Percentiles rank a stretch among this genome's conserved stretches.
phyloP scores from a whole-genome alignment of 2,329 filamentous ascomycete genomes.

The Metarhizium robertsii region DNA sequence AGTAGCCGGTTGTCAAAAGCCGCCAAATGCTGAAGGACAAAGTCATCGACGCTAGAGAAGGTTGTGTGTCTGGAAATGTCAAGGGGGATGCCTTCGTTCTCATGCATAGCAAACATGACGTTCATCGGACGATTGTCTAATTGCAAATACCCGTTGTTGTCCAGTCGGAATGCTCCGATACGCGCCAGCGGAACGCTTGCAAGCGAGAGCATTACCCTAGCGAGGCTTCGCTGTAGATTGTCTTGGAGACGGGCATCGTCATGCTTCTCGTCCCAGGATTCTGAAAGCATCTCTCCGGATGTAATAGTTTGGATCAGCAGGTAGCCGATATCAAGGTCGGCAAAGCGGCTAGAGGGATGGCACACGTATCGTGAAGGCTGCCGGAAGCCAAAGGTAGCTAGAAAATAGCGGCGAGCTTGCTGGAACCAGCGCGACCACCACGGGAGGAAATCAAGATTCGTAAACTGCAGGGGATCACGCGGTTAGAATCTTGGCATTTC shows the following conservation, averaged over 20 bases:
- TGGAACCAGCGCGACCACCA: constrained; percentile 2
- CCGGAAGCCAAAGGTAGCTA: constrained; percentile 5
- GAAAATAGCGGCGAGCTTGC: constrained; percentile 1
- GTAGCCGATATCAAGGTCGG: constrained; percentile 11
- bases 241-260: constrained; percentile 8
- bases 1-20: constrained; percentile 11
- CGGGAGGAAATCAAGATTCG: neutral
- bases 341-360: constrained; percentile 5
- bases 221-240: constrained; percentile 21
- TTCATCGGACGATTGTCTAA: constrained; percentile 14
- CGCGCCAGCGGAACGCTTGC: constrained; percentile 17
- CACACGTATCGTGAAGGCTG: constrained; percentile 9
- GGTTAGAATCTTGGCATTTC: neutral
- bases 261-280: constrained; percentile 11
- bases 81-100: constrained; percentile 11
- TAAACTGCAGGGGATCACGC: constrained; percentile 3
- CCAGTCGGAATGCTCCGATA: constrained; percentile 18
- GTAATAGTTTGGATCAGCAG: constrained; percentile 13
- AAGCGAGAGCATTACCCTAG: constrained; percentile 19
- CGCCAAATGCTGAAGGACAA: constrained; percentile 8
- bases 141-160: constrained; percentile 19
- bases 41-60: constrained; percentile 10
- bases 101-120: constrained; percentile 6
- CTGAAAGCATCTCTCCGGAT: constrained; percentile 12
- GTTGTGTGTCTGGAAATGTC: constrained; percentile 6